phyloP scores from a whole-genome alignment of 2,329 filamentous ascomycete genomes.

The Fusarium decemcellulare region DNA sequence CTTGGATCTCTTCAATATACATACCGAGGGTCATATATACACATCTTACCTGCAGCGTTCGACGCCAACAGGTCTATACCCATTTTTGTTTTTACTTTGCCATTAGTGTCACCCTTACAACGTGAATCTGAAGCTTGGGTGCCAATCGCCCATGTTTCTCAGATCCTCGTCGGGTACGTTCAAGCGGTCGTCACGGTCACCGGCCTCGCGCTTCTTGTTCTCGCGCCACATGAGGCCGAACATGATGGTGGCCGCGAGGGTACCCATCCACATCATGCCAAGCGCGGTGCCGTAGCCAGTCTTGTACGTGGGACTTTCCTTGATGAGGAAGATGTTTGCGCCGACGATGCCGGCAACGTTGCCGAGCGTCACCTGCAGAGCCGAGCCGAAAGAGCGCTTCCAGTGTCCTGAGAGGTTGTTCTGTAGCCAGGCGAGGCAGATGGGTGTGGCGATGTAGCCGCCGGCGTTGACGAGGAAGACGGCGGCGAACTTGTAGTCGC shows the following conservation, averaged over 20 bases:
- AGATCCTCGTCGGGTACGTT: conserved; percentile 46
- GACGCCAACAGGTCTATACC: not conserved
- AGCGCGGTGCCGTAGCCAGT: conserved; percentile 65
- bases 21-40: conserved; percentile 1
- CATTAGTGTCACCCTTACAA: conserved; percentile 29
- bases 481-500: conserved; percentile 63
- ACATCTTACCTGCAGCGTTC: not conserved
- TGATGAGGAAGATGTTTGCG: conserved; percentile 62
- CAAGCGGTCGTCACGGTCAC: conserved; percentile 50
- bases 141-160: conserved; percentile 55
- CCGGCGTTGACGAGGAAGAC: conserved; percentile 68
- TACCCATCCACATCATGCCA: conserved; percentile 61
- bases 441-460: conserved; percentile 68
- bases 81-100: not conserved
- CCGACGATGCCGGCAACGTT: conserved; percentile 64
- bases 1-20: not conserved
- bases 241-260: conserved; percentile 51
- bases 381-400: conserved; percentile 67
- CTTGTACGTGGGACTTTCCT: conserved; percentile 62
- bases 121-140: conserved; percentile 54
- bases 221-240: conserved; percentile 50
- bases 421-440: conserved; percentile 68
- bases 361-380: conserved; percentile 64
- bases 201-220: conserved; percentile 53
- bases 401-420: conserved; percentile 72